Base-by-base conservation (phyloP, 306 rosid genomes). In the Cicer chorassanicum region DNA sequence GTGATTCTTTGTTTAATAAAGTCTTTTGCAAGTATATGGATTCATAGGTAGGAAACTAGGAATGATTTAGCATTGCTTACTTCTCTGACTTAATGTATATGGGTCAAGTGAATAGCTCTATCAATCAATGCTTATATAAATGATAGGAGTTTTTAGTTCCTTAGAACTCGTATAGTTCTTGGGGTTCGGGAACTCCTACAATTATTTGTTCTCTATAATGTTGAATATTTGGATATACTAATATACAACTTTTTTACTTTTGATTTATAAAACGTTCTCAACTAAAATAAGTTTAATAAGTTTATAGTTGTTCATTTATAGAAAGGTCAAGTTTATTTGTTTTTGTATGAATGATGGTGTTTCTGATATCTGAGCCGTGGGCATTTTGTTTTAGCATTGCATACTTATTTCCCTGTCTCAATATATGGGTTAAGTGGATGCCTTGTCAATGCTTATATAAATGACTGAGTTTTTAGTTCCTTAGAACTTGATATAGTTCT, bases 101-200 rank as follows among this genome's bases (percentile, higher is more conserved):
- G 77, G 44, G 77, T 68, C 45, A 8, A 57, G 72, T 65, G 59
- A 6, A 63, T 63, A 1, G 6, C 1, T 3, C 1, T 11, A 1
- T 42, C 67, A 78, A 1, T 42, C 67, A 78, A 71, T 78, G 78
- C 82, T 78, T 71, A 78, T 1, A 78, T 71, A 10, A 14, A 72
- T 29, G 13, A 71, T 60, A 2, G 49, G 82, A 62, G 72, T 70
- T 78, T 78, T 78, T 78, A 78, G 77, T 78, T 46, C 72, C 11
- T 38, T 36, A 3, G 48, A 13, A 50, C 77, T 70, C 0, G 0
- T 41, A 29, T 78, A 70, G 77, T 50, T 78, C 48, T 78, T 70
- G 56, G 57, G 82, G 77, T 78, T 78, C 72, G 77, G 77, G 40
- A 78, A 78, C 82, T 70, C 46, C 77, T 40, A 78, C 76, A 78